Evolutionary conservation across 129 eudicot genomes (phyloP).

Genomic region (Deinandra increscens): DNA sequence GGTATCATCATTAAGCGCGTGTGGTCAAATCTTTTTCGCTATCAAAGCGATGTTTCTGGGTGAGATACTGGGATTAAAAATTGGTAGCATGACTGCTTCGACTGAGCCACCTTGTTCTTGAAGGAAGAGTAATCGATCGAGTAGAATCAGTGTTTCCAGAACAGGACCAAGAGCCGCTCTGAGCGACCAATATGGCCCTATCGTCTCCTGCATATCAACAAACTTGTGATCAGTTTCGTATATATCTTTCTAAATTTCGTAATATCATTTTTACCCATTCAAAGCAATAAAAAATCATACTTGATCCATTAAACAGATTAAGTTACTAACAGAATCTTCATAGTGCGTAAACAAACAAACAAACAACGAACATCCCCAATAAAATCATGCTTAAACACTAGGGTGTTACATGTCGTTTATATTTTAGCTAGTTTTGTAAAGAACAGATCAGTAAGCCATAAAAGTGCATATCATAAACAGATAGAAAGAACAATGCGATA

Average conservation of each 20-base stretch:
- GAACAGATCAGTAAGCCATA: no score
- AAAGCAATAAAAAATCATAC: background rate
- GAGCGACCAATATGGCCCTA: conserved; percentile 89
- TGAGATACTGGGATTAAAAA: conserved; percentile 73
- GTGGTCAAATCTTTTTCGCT: conserved; percentile 54
- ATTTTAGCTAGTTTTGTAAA: no score
- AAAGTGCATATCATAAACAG: no score
- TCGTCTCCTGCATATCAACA: conserved; percentile 49
- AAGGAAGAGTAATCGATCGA: conserved; percentile 74
- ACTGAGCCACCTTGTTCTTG: conserved; percentile 58
- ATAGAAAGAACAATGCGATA: no score
- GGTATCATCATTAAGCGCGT: background rate
- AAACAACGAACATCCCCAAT: no score
- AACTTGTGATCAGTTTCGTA: background rate
- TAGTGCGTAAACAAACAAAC: no score
- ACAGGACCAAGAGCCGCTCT: conserved; percentile 82
- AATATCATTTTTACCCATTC: background rate
- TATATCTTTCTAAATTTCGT: background rate
- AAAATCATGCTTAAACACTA: no score
- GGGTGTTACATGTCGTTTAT: no score
- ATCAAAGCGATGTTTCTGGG: conserved; percentile 84
- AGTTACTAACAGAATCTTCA: no score
- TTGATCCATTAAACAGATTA: no score
- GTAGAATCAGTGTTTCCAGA: conserved; percentile 75
- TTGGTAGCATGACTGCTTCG: conserved; percentile 53